A percentile compares a stretch with the other conserved stretches of the same genome.
These are phyloP conservation scores for Globisporangium canariense DNA, from an alignment of 352 stramenopile species.

Conservation along the genomic window DNA sequence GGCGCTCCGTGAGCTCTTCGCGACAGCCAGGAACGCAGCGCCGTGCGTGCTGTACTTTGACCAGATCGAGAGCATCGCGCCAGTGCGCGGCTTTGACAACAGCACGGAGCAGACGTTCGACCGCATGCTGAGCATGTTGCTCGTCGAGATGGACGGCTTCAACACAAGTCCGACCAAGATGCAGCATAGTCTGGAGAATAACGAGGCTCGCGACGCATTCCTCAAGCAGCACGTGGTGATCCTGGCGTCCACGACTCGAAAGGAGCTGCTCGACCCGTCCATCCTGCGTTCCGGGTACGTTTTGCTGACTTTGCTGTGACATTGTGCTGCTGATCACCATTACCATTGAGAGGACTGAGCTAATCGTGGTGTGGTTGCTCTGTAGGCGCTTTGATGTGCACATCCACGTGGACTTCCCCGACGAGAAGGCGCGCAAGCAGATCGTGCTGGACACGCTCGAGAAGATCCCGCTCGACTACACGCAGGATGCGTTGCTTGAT, in stretches of 20 bases:
- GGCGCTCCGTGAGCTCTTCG: slow-evolving; percentile 83
- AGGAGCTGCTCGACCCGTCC: slow-evolving; percentile 74
- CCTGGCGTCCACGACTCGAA: slow-evolving; percentile 74
- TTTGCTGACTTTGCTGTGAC: background rate
- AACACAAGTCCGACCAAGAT: slow-evolving; percentile 35
- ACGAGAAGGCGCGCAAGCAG: slow-evolving; percentile 43
- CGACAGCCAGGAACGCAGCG: slow-evolving; percentile 76
- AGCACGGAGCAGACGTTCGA: slow-evolving; percentile 92
- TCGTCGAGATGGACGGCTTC: slow-evolving; percentile 92
- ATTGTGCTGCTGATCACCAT: too few relatives aligned
- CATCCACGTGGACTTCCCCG: slow-evolving; percentile 58
- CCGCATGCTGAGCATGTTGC: slow-evolving; percentile 86
- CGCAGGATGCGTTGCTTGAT: slow-evolving; percentile 24
- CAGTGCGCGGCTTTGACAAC: slow-evolving; percentile 85
- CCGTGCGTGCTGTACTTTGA: slow-evolving; percentile 89
- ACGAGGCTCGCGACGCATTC: slow-evolving; percentile 51
- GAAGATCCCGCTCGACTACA: slow-evolving; percentile 57
- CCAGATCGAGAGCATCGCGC: slow-evolving; percentile 89
- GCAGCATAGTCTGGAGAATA: slow-evolving; percentile 27
- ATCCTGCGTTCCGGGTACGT: slow-evolving; percentile 83
- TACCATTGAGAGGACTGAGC: background rate
- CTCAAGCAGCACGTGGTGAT: slow-evolving; percentile 84
- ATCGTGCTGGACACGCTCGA: slow-evolving; percentile 51
- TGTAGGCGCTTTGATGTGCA: slow-evolving; percentile 79
- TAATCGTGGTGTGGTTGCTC: background rate